Evolutionary conservation across 768 basidiomycete genomes (phyloP), one percentile per base, ranked within the genome.

Genomic region (Pisolithus microcarpus): DNA sequence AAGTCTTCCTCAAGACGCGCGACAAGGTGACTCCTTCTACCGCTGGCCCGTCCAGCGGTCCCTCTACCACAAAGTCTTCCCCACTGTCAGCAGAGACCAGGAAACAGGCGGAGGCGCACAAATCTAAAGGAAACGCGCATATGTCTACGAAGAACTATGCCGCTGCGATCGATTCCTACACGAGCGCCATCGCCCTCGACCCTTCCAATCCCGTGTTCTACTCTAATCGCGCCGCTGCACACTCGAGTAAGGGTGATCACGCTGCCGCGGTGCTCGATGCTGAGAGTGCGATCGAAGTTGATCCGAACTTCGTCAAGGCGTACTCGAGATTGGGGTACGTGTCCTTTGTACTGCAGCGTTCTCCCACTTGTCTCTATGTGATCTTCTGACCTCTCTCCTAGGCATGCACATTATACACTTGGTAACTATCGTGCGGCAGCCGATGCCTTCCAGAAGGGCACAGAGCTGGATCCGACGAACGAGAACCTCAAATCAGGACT

Each of bases 161-260:
- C 56, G 75, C 77, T 9, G 96, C 96, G 24, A 92, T 98, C 62
- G 80, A 81, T 19, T 74, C 83, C 19, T 99, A 99, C 69, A 79
- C 80, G 38, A 69, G 84, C 53, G 91, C 95, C n/a, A 85, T 96
- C 66, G 74, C 72, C 9, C 67, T 87, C 48, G 88, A 96, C 68
- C 70, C 82, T 3, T 75, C 75, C 31, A 95, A 92, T 65, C 78
- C 94, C 5, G 88, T 99, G 30, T 99, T 93, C 73, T 96, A 85
- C 71, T 93, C 90, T 15, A 98, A 99, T 72, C 84, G 96, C 53
- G 93, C 92, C n/a, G 92, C 93, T 18, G 93, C 93, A 13, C 72
- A 92, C 71, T 84, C 88, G 10, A 90, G 84, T 74, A 83, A 85
- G 65, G 80, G 78, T 4, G 86, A 95, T 56, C 91, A 96, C 67